These are phyloP conservation scores for Phytophthora kernoviae DNA, from an alignment of 352 stramenopile genomes.

Conservation along the genomic window DNA sequence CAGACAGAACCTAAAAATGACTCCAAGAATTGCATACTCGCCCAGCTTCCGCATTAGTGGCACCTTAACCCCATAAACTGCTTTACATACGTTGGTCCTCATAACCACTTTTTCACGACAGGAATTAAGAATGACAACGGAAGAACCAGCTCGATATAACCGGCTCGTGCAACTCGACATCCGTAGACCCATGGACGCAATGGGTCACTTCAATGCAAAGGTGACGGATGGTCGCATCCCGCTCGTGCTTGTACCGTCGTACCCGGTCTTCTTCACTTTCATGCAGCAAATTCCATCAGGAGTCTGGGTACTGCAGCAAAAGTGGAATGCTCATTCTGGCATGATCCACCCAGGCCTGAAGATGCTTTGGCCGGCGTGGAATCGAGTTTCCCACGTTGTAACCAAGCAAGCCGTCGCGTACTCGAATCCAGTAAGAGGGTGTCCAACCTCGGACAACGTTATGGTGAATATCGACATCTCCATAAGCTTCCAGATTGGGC, in stretches of 20 bases:
- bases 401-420: slow-evolving; percentile 84
- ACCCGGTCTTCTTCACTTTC: slow-evolving; percentile 26
- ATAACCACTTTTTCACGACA: slow-evolving; percentile 9
- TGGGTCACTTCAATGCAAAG: slow-evolving; percentile 53
- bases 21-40: too few relatives aligned
- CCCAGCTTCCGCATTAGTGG: too few relatives aligned
- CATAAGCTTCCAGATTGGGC: slow-evolving; percentile 82
- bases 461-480: slow-evolving; percentile 86
- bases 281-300: slow-evolving; percentile 39
- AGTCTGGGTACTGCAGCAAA: slow-evolving; percentile 28
- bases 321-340: slow-evolving; percentile 72
- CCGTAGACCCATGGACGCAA: slow-evolving; percentile 53
- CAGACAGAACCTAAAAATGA: too few relatives aligned
- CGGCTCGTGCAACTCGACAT: slow-evolving; percentile 64
- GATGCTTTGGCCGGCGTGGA: slow-evolving; percentile 67
- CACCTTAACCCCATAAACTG: too few relatives aligned
- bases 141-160: slow-evolving; percentile 37
- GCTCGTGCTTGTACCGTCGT: slow-evolving; percentile 32
- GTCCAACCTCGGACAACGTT: slow-evolving; percentile 78
- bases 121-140: slow-evolving; percentile 17
- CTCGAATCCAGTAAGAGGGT: slow-evolving; percentile 62
- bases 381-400: slow-evolving; percentile 82
- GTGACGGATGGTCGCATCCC: slow-evolving; percentile 32
- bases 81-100: too few relatives aligned
- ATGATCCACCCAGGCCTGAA: slow-evolving; percentile 74